These are phyloP conservation scores for Rugosomyces carneus DNA, from an alignment of 1,284 basidiomycete species.

Conservation along the genomic window DNA sequence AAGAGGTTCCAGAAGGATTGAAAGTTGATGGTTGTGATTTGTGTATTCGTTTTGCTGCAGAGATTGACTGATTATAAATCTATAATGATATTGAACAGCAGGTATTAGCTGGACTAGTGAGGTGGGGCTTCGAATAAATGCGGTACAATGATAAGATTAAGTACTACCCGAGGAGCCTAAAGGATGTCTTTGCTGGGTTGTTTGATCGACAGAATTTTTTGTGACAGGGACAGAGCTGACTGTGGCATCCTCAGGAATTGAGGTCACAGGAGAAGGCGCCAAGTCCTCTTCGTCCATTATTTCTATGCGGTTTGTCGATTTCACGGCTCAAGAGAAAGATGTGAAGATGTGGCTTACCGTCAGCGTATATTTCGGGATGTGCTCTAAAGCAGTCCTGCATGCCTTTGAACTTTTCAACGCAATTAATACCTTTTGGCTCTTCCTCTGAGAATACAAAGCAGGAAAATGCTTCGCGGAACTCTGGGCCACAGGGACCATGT, in stretches of 20 bases:
- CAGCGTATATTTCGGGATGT: conserved; percentile 93
- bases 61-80: too few relatives aligned
- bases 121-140: background rate
- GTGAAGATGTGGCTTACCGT: conserved; percentile 49
- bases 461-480: conserved; percentile 95
- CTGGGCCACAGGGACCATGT: conserved; percentile 88
- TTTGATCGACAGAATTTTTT: background rate
- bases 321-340: background rate
- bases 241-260: conserved; percentile 1
- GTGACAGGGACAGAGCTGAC: background rate
- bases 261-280: conserved; percentile 11
- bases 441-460: conserved; percentile 95
- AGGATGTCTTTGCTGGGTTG: conserved; percentile 1
- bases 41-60: too few relatives aligned
- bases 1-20: conserved; percentile 53
- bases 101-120: background rate
- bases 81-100: conserved; percentile 12
- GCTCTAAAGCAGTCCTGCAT: conserved; percentile 99
- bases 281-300: conserved; percentile 44
- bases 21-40: background rate
- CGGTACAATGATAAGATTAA: background rate
- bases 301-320: conserved; percentile 31
- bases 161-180: background rate
- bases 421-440: conserved; percentile 97
- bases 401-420: conserved; percentile 94